phyloP scores from a whole-genome alignment of 202 grass and related monocot genomes.

The Alloteropsis angusta region DNA sequence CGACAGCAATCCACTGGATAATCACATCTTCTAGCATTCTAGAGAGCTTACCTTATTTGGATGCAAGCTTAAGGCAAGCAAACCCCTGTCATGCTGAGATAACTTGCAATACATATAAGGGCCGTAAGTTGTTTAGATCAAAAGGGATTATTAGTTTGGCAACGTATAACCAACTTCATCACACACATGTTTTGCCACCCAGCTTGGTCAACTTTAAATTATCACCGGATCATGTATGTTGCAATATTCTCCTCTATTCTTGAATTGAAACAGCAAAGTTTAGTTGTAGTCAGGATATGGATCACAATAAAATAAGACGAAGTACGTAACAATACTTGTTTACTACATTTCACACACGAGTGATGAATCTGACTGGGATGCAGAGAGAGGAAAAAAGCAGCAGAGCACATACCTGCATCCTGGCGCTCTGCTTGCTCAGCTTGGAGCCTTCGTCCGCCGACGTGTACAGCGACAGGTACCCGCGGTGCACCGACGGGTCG shows the following conservation, averaged over 20 bases:
- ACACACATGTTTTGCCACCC: neutral
- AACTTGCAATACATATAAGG: neutral
- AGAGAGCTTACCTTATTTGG: neutral
- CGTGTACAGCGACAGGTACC: conserved; percentile 57
- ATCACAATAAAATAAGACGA: neutral
- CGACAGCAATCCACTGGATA: neutral
- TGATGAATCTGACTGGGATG: neutral
- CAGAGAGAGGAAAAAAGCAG: neutral
- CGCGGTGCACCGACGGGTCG: conserved; percentile 46
- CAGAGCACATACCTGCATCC: conserved; percentile 37
- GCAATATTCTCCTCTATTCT: neutral
- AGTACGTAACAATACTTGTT: neutral
- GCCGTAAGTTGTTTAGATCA: neutral
- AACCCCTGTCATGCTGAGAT: neutral
- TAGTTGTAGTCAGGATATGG: neutral
- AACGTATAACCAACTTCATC: neutral
- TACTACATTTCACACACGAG: neutral
- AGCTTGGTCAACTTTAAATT: neutral
- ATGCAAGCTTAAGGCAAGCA: neutral
- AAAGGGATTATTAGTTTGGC: neutral
- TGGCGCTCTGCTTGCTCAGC: conserved; percentile 50
- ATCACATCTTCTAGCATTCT: neutral
- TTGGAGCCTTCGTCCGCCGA: conserved; percentile 36
- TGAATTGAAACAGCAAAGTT: neutral
- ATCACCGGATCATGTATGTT: neutral